A percentile compares a stretch with the other conserved stretches of the same genome.
These are phyloP conservation scores for Brasilioporus rufonigricans DNA, from an alignment of 768 basidiomycete species.

Conservation along the genomic window DNA sequence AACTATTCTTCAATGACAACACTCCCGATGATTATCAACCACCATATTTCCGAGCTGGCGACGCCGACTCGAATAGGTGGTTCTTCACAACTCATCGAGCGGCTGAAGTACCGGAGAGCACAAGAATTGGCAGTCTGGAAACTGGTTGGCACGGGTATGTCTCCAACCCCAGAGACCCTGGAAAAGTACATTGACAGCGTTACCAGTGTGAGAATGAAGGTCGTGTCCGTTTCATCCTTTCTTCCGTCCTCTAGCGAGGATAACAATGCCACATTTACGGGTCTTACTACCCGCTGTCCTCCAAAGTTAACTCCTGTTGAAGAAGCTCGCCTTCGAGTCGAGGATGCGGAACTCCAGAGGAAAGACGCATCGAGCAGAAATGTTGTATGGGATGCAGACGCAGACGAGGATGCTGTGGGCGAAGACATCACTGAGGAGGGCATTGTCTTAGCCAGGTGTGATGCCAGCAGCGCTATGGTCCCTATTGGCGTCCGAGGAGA, in stretches of 20 bases:
- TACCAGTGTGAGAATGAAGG: constrained; percentile 62
- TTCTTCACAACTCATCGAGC: constrained; percentile 77
- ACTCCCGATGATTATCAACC: constrained; percentile 86
- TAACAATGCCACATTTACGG: constrained; percentile 54
- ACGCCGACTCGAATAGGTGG: constrained; percentile 71
- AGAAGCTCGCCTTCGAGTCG: constrained; percentile 50
- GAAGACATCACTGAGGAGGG: constrained; percentile 41
- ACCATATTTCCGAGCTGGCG: constrained; percentile 71
- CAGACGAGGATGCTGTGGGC: constrained; percentile 57
- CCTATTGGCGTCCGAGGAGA: constrained; percentile 61
- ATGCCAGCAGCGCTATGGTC: constrained; percentile 18
- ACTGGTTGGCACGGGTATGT: constrained; percentile 72
- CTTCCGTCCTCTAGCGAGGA: constrained; percentile 63
- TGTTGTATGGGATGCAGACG: constrained; percentile 63
- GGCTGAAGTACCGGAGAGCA: constrained; percentile 72
- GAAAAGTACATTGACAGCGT: not conserved
- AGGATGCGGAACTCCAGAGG: constrained; percentile 58
- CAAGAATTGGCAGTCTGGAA: constrained; percentile 61
- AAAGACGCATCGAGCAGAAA: constrained; percentile 61
- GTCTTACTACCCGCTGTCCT: constrained; percentile 36
- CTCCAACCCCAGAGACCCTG: not conserved
- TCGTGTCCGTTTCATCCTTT: constrained; percentile 71
- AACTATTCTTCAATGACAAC: constrained; percentile 77
- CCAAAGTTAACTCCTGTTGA: constrained; percentile 53
- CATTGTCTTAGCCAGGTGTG: constrained; percentile 26